Evolutionary conservation across 148 eudicot genomes (phyloP).

Genomic region (Rhododendron vialii): DNA sequence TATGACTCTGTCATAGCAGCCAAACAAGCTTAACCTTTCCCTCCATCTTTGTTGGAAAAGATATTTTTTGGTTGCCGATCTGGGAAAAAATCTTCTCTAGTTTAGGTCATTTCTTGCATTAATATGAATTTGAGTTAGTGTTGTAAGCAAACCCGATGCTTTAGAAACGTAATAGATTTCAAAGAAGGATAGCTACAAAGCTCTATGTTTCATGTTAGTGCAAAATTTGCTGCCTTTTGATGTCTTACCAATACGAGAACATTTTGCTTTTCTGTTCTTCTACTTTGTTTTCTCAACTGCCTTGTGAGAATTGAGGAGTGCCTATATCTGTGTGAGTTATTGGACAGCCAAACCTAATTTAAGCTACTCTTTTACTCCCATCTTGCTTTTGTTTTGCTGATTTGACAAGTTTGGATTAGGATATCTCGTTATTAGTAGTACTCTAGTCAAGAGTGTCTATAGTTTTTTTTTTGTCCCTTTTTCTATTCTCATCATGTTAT

Average conservation of each 20-base stretch:
- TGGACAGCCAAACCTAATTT: neutral
- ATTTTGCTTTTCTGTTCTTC: neutral
- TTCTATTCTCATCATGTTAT: neutral
- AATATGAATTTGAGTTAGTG: neutral
- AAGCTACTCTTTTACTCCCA: neutral
- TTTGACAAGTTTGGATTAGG: constrained; percentile 4
- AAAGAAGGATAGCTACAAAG: neutral
- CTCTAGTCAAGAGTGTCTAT: neutral
- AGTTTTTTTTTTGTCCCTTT: neutral
- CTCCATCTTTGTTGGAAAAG: neutral
- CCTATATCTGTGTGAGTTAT: neutral
- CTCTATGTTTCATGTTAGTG: neutral
- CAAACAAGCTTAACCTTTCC: neutral
- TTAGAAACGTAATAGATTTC: neutral
- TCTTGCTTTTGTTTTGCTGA: neutral
- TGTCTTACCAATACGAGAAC: neutral
- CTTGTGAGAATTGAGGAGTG: neutral
- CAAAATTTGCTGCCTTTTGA: neutral
- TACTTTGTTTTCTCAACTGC: neutral
- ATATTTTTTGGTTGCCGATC: neutral
- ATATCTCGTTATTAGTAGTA: neutral
- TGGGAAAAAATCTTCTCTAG: neutral
- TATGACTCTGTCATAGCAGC: neutral
- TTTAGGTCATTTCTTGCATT: neutral
- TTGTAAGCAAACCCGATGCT: neutral